Base-by-base conservation (phyloP, 202 grass and related monocot species). In the Hordeum pubiflorum region DNA sequence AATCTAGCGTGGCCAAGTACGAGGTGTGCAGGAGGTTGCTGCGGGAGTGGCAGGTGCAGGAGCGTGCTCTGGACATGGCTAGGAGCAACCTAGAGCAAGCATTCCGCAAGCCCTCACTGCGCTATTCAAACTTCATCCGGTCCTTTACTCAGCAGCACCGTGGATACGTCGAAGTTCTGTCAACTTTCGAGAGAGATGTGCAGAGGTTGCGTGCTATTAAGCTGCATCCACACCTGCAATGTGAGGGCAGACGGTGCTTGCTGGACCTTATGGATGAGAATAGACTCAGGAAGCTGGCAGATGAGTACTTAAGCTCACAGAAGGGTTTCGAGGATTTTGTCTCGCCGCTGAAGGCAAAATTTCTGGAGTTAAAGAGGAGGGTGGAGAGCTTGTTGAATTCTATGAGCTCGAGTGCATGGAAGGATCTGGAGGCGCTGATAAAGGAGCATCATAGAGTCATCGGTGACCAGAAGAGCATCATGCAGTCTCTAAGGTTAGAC, bases 401-500 rank as follows among this genome's bases (percentile, higher is more conserved):
- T 63, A 99, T 99, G 88, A 91, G 72, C 65, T 92, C 90, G 15
- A 90, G 76, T 85, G 74, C 72, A 17, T 89, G 80, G 60, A 94
- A 87, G 82, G 96, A 99, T 86, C 79, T 99, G 81, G 96, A 99
- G 40, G 15, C 40, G 3, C 74, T 88, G 54, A 83, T 93, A 76
- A 97, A 86, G 40, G 92, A 93, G 36, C 88, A 91, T 29, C 89
- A 93, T 34, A 92, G 79, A 84, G 32, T 93, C 80, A 84, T 97
- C 26, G 81, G 77, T 75, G 90, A 94, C 37, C 92, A 97, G 86
- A 97, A 94, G 77, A 94, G 73, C 82, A 92, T 94, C 65, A 97
- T 97, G 94, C 94, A 97, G 56, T 77, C 91, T 84, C 72, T 97
- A 78, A 97, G 94, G 94, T 97, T 86, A 84, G 81, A 66, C 63